phyloP scores from a whole-genome alignment of 2,329 filamentous ascomycete species.

The Colletotrichum nymphaeae region DNA sequence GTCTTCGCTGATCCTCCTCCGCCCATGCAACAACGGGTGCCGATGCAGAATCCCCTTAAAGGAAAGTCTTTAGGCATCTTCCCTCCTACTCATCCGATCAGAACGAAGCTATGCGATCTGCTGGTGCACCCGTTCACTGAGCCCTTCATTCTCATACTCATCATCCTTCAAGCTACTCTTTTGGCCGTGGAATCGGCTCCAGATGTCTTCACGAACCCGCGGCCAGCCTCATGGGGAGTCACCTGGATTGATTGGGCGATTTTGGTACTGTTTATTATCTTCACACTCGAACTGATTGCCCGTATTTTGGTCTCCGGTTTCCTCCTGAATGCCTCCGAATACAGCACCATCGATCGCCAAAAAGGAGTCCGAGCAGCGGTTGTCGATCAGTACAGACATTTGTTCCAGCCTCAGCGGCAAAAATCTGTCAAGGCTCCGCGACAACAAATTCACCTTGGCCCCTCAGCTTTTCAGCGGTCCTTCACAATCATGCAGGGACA shows the following conservation, averaged over 20 bases:
- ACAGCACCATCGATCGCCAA: slow-evolving; percentile 88
- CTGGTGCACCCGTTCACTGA: slow-evolving; percentile 90
- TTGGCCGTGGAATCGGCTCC: slow-evolving; percentile 84
- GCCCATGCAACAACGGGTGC: slow-evolving; percentile 45
- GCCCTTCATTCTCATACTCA: slow-evolving; percentile 86
- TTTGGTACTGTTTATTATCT: slow-evolving; percentile 85
- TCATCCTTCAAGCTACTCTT: slow-evolving; percentile 88
- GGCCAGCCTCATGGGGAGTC: slow-evolving; percentile 74
- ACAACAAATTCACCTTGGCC: slow-evolving; percentile 58
- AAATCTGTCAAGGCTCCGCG: slow-evolving; percentile 69
- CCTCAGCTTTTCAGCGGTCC: slow-evolving; percentile 78
- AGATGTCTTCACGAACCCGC: slow-evolving; percentile 74
- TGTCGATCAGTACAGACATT: slow-evolving; percentile 77
- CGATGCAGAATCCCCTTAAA: slow-evolving; percentile 79
- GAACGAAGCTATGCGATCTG: slow-evolving; percentile 82
- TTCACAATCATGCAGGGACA: slow-evolving; percentile 81
- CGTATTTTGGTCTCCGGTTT: slow-evolving; percentile 94
- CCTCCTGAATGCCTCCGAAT: slow-evolving; percentile 88
- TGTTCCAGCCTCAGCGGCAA: slow-evolving; percentile 86
- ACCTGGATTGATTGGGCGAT: slow-evolving; percentile 82
- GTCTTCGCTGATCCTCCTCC: slow-evolving; percentile 44
- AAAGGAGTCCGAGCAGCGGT: slow-evolving; percentile 80
- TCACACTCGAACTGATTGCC: slow-evolving; percentile 85
- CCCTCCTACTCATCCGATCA: slow-evolving; percentile 78
- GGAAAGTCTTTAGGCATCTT: slow-evolving; percentile 91